These are phyloP conservation scores for Debaryomyces maramus DNA, from an alignment of 805 yeast species.

Conservation along the genomic window DNA sequence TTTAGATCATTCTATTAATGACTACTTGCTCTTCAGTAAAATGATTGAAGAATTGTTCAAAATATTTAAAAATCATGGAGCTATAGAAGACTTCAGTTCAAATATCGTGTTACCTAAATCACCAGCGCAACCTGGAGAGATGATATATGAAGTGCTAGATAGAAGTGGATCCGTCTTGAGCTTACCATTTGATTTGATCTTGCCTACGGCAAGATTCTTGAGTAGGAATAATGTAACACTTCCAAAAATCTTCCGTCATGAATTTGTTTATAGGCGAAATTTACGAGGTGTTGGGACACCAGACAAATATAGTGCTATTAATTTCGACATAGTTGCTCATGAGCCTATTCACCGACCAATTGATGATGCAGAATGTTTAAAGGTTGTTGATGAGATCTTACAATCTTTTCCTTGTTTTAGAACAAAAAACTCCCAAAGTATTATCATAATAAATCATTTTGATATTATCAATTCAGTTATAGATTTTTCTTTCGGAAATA, in stretches of 20 bases:
- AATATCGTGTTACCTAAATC: slow-evolving; percentile 76
- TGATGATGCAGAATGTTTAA: slow-evolving; percentile 86
- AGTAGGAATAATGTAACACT: slow-evolving; percentile 58
- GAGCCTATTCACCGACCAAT: slow-evolving; percentile 44
- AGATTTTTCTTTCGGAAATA: slow-evolving; percentile 71
- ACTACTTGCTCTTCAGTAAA: slow-evolving; percentile 57
- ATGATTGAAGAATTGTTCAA: slow-evolving; percentile 59
- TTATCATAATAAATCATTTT: slow-evolving; percentile 73
- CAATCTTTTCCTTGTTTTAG: slow-evolving; percentile 66
- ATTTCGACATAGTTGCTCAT: slow-evolving; percentile 76
- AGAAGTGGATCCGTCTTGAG: slow-evolving; percentile 85
- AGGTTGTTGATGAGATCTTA: slow-evolving; percentile 75
- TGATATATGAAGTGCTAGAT: slow-evolving; percentile 79
- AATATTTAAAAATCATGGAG: slow-evolving; percentile 82
- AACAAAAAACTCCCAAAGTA: slow-evolving; percentile 45
- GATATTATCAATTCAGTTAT: slow-evolving; percentile 70
- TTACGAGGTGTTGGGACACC: slow-evolving; percentile 65
- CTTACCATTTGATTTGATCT: slow-evolving; percentile 82
- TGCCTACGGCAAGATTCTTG: slow-evolving; percentile 84
- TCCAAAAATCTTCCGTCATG: slow-evolving; percentile 70
- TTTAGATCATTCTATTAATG: slow-evolving; percentile 32
- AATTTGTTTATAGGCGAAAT: slow-evolving; percentile 74
- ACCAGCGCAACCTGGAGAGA: slow-evolving; percentile 59
- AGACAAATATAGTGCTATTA: slow-evolving; percentile 74
- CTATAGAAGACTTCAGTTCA: slow-evolving; percentile 72